These are phyloP conservation scores for Pythium rishiriense DNA, from an alignment of 352 stramenopile species.

Conservation along the genomic window DNA sequence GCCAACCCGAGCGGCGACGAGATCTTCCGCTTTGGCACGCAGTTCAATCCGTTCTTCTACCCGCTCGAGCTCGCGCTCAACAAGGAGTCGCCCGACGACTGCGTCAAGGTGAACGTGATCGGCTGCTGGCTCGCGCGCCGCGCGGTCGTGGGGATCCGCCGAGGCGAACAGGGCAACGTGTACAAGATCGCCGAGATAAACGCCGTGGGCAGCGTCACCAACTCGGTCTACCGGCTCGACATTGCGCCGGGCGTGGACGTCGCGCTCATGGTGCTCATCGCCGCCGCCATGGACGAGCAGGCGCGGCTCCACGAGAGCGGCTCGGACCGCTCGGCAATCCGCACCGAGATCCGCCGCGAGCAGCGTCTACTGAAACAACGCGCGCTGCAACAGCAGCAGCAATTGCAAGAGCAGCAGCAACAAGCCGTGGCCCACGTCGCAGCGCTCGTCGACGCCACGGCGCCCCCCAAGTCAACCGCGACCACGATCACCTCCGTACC, in stretches of 20 bases:
- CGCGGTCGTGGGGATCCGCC: constrained; percentile 17
- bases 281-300: constrained; percentile 27
- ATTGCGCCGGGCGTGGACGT: constrained; percentile 24
- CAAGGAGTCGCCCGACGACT: constrained; percentile 8
- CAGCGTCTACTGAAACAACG: constrained; percentile 1
- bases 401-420: neutral
- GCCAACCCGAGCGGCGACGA: constrained; percentile 7
- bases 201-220: constrained; percentile 7
- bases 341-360: constrained; percentile 16
- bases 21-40: constrained; percentile 16
- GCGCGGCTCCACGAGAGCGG: constrained; percentile 11
- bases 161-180: constrained; percentile 11
- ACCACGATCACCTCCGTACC: constrained; percentile 13
- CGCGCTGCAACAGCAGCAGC: constrained; percentile 4
- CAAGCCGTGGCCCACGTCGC: neutral
- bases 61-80: constrained; percentile 21
- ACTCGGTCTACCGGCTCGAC: constrained; percentile 18
- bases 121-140: constrained; percentile 21
- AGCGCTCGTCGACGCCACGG: neutral
- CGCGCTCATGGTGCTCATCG: constrained; percentile 20
- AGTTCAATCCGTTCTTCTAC: constrained; percentile 24
- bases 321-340: constrained; percentile 18
- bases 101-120: constrained; percentile 19
- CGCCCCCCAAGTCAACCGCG: constrained; percentile 4
- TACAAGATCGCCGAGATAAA: constrained; percentile 27